Evolutionary conservation across 148 eudicot genomes (phyloP), one percentile per base, ranked within the genome.

Genomic region (Chenopodium album): DNA sequence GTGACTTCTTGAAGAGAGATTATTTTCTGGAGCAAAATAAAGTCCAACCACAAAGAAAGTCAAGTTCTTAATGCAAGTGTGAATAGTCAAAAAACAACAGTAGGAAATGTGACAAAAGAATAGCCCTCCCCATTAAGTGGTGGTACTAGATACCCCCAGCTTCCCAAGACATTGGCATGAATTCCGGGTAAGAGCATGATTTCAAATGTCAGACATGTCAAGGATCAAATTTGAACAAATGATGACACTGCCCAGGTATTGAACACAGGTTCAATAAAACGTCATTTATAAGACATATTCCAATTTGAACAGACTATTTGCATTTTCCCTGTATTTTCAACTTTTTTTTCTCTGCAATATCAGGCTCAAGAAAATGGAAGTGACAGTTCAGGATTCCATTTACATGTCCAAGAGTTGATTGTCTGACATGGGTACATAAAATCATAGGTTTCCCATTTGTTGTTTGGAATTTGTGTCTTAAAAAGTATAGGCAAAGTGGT

Each of bases 1-100:
- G 93, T 89, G 81, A 96, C 87, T 72, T 94, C 99, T 85, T 88
- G 82, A 70, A 96, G 86, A 65, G 93, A 87, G 74, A 96, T 92
- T 80, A 91, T 87, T 92, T 92, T 96, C 99, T 96, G 87, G 31
- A 89, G 76, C 66, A 65, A 76, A 73, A 66, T 69, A n/a, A 63
- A 9, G 60, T 67, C 68, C 81, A 81, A 41, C 78, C 78, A 81
- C n/a, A 71, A 46, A 13, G 12, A 75, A 32, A 73, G 19, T 19
- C 34, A 77, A 64, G 22, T 41, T 56, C 78, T 81, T 26, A 81
- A 32, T 29, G 47, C 63, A 78, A 28, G 26, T 50, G n/a, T 11
- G 14, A 26, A 14, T 52, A 74, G 20, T 28, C 20, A 73, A 26
- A 26, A 26, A 73, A 48, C 11, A 73, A 23, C 11, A 19, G 76